Conservation (phyloP, 2,329 filamentous ascomycete genomes). For the Botrytis elliptica region DNA sequence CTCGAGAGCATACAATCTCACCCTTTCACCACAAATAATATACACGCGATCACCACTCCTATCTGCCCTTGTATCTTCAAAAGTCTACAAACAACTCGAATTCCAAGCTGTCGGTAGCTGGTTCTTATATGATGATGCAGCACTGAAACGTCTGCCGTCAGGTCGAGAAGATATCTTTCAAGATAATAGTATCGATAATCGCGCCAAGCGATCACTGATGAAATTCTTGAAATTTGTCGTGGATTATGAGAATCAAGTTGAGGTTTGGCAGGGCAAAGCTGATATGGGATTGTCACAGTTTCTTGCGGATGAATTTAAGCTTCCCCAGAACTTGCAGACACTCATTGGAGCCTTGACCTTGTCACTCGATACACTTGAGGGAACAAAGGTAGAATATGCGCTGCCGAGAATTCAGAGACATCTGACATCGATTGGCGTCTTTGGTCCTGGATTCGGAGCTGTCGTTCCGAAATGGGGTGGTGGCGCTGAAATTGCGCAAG, state of each 20-base stretch:
- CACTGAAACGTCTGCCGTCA: constrained; percentile 73
- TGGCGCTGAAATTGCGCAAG: constrained; percentile 83
- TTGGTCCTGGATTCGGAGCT: constrained; percentile 85
- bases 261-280: constrained; percentile 59
- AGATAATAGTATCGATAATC: constrained; percentile 70
- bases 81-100: constrained; percentile 84
- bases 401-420: constrained; percentile 75
- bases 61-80: constrained; percentile 80
- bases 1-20: constrained; percentile 76
- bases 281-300: constrained; percentile 57
- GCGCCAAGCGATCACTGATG: constrained; percentile 84
- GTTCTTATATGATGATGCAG: constrained; percentile 62
- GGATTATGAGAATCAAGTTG: constrained; percentile 62
- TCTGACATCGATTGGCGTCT: constrained; percentile 79
- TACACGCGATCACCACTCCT: constrained; percentile 80
- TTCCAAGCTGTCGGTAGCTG: constrained; percentile 92
- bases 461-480: constrained; percentile 94
- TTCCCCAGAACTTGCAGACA: constrained; percentile 66
- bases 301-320: constrained; percentile 60
- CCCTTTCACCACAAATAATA: constrained; percentile 81
- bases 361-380: constrained; percentile 56
- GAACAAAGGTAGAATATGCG: constrained; percentile 61
- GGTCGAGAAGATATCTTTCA: constrained; percentile 90
- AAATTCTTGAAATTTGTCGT: constrained; percentile 89
- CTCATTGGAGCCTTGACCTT: constrained; percentile 70